Percentiles rank a stretch among this genome's conserved stretches.
These are phyloP conservation scores for Meripilus lineatus DNA, from an alignment of 1,284 basidiomycete genomes.

Conservation along the genomic window DNA sequence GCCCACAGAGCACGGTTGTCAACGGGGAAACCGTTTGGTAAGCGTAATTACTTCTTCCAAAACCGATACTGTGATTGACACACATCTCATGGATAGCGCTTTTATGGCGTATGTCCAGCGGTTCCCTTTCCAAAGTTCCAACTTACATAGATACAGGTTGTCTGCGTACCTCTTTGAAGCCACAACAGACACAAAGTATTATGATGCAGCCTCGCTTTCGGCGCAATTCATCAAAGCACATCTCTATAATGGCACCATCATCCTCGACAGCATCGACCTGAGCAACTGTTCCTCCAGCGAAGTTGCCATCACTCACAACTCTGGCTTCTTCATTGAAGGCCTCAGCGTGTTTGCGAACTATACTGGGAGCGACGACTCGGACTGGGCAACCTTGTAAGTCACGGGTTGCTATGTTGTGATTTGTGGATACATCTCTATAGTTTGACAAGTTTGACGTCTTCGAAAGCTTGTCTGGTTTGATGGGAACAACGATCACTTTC, in stretches of 20 bases:
- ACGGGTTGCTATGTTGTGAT: background rate
- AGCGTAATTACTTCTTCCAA: background rate
- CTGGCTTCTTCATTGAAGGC: slow-evolving; percentile 7
- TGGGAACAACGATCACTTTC: slow-evolving; percentile 2
- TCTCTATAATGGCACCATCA: slow-evolving; percentile 5
- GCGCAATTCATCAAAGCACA: slow-evolving; percentile 5
- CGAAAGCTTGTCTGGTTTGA: slow-evolving; percentile 3
- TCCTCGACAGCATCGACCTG: slow-evolving; percentile 4
- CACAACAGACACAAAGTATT: slow-evolving; percentile 1
- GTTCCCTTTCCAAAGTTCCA: background rate
- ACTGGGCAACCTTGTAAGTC: slow-evolving; percentile 6
- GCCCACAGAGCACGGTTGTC: background rate
- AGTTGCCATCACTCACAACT: background rate
- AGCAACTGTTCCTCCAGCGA: background rate
- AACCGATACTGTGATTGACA: background rate
- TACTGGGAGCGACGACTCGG: slow-evolving; percentile 1
- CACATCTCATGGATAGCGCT: background rate
- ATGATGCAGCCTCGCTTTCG: slow-evolving; percentile 4
- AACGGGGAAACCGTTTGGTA: slow-evolving; percentile 2
- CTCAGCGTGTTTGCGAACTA: slow-evolving; percentile 7
- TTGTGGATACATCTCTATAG: background rate
- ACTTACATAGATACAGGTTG: background rate
- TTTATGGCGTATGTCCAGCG: slow-evolving; percentile 2
- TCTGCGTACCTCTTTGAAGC: slow-evolving; percentile 9
- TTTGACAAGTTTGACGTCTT: no score